Evolutionary conservation across 1,284 basidiomycete genomes (phyloP), one percentile per base, ranked within the genome.

Genomic region (Pyrrhoderma noxium): DNA sequence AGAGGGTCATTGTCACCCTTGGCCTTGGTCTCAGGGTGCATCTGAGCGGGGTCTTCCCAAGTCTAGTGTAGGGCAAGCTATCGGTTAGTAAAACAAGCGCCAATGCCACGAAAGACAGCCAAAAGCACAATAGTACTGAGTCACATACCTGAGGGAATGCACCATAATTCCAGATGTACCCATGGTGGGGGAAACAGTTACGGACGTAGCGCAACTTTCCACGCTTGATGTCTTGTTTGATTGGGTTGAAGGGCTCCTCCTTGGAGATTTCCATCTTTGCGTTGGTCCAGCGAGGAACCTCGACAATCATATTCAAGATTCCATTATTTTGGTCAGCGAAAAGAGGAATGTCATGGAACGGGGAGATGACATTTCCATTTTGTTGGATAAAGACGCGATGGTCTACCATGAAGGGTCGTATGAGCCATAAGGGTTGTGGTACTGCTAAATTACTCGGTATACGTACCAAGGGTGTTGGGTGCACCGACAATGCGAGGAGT

Each of bases 181-280:
- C 94, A 70, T 98, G 93, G 78, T 98, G 95, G 61, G 93, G 96
- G 89, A 99, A 99, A 73, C 94, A 99, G 83, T 99, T 99, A 71
- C 96, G 89, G 59, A 99, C 96, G 71, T 80, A 99, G 63, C 96
- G 89, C 68, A 99, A 75, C 70, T 91, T 93, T 65, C 93, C 93
- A 74, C 90, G 93, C 75, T 95, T 96, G 67, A 88, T 85, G 68
- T 96, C 93, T 76, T 99, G 96, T 72, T 96, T 93, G 86, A 99
- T 97, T 61, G 94, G 93, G 75, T 99, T 99, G 82, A 99, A 93
- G 27, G 80, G 56, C 70, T 99, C 95, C 66, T 96, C 93, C 74
- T 97, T 98, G 71, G 80, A 93, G 70, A 97, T 96, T 74, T 99
- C 95, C 82, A 96, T 86, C 81, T 97, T 97, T 53, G 92, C 92